Percentiles rank a stretch among this genome's conserved stretches.
These are phyloP conservation scores for Pistacia vera DNA, from an alignment of 345 rosid species.

Conservation along the genomic window DNA sequence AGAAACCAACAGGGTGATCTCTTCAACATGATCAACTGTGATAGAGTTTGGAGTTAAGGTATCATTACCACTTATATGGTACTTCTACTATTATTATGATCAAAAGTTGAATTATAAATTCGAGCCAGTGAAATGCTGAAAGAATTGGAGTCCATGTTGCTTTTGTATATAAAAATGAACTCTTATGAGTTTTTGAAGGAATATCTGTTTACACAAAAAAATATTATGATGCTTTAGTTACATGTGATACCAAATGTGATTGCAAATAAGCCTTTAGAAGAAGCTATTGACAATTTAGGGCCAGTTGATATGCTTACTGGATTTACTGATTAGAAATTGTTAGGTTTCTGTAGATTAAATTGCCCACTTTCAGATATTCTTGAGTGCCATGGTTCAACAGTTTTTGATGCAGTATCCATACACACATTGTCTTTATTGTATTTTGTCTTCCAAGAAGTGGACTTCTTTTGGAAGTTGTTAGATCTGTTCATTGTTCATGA, in stretches of 20 bases:
- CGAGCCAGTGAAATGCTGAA: neutral
- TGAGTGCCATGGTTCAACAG: neutral
- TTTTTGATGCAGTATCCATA: neutral
- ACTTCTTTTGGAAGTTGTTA: neutral
- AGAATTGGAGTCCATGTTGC: no score
- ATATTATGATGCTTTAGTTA: neutral
- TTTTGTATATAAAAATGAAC: no score
- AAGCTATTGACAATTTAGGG: neutral
- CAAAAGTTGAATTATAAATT: neutral
- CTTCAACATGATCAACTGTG: conserved; percentile 13
- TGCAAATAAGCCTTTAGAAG: neutral
- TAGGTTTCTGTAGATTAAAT: neutral
- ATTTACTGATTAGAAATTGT: neutral
- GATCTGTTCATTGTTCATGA: neutral
- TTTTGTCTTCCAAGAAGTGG: neutral
- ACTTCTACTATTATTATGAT: neutral
- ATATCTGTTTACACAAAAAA: no score
- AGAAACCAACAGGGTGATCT: conserved; percentile 2
- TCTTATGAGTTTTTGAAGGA: neutral
- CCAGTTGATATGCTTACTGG: neutral
- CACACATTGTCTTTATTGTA: neutral
- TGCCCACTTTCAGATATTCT: neutral
- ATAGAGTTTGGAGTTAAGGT: conserved; percentile 29
- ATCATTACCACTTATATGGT: neutral
- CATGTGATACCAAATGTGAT: neutral